Evolutionary conservation across 2,329 filamentous ascomycete species (phyloP).

Genomic region (Hysterium pulicare): DNA sequence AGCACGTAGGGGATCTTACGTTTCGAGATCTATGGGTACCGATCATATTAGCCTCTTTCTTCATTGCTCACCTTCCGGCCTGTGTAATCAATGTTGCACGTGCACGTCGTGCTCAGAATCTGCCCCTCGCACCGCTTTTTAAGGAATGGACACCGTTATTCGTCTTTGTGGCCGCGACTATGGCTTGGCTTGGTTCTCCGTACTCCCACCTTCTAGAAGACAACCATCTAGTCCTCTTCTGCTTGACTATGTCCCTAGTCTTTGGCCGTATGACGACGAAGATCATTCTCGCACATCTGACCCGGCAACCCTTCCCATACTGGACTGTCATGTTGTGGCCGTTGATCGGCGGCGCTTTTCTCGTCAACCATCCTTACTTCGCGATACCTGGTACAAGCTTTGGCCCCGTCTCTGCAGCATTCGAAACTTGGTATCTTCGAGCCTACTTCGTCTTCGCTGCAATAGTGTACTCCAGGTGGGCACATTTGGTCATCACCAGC

Average conservation of each 20-base stretch:
- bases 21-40: slow-evolving; percentile 86
- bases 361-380: slow-evolving; percentile 77
- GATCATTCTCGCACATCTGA: slow-evolving; percentile 95
- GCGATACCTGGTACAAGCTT: slow-evolving; percentile 44
- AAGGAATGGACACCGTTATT: slow-evolving; percentile 91
- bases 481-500: slow-evolving; percentile 80
- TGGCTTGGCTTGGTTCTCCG: slow-evolving; percentile 85
- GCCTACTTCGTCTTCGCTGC: slow-evolving; percentile 79
- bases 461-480: slow-evolving; percentile 91
- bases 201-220: slow-evolving; percentile 76
- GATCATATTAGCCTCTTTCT: slow-evolving; percentile 45
- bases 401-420: slow-evolving; percentile 57
- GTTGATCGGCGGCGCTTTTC: slow-evolving; percentile 76
- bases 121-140: slow-evolving; percentile 78
- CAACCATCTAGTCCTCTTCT: slow-evolving; percentile 89
- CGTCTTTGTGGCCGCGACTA: slow-evolving; percentile 71
- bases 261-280: slow-evolving; percentile 98
- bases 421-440: slow-evolving; percentile 79
- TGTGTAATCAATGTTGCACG: slow-evolving; percentile 83
- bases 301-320: slow-evolving; percentile 89
- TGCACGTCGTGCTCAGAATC: slow-evolving; percentile 67
- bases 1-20: slow-evolving; percentile 67
- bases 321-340: slow-evolving; percentile 92
- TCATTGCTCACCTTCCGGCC: slow-evolving; percentile 71
- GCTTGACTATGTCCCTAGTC: slow-evolving; percentile 90